A percentile compares a stretch with the other conserved stretches of the same genome.
Evolutionary conservation across 140 eudicot species (phyloP).

Genomic region (Stevia rebaudiana): DNA sequence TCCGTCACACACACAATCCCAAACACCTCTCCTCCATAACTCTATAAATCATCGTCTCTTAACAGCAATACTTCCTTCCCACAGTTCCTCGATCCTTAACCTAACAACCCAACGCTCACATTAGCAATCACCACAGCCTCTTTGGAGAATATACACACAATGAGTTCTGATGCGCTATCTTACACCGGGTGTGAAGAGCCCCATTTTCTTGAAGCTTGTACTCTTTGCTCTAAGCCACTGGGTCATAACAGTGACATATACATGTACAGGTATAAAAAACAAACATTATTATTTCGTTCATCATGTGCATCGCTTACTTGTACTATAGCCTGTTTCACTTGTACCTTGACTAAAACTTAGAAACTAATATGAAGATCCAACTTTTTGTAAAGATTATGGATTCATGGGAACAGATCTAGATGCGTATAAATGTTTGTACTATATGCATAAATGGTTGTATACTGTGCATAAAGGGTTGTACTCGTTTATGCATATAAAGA

Average conservation of each 20-base stretch:
- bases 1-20: constrained; percentile 38
- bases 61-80: constrained; percentile 31
- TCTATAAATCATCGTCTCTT: constrained; percentile 29
- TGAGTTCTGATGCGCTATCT: constrained; percentile 36
- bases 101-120: constrained; percentile 25
- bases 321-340: constrained; percentile 6
- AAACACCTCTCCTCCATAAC: constrained; percentile 20
- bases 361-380: not conserved
- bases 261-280: constrained; percentile 74
- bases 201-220: constrained; percentile 79
- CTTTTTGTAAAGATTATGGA: constrained; percentile 1
- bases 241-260: constrained; percentile 74
- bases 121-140: constrained; percentile 18
- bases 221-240: constrained; percentile 63
- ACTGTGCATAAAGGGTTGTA: not conserved
- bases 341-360: not conserved
- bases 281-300: not conserved
- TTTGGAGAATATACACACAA: constrained; percentile 4
- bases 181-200: constrained; percentile 66
- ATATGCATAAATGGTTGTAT: not conserved
- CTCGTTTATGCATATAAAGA: not conserved
- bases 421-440: not conserved
- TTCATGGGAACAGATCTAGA: not conserved
- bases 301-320: constrained; percentile 21
- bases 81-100: constrained; percentile 20